These are phyloP conservation scores for Benincasa hispida DNA, from an alignment of 306 rosid species.

Conservation along the genomic window DNA sequence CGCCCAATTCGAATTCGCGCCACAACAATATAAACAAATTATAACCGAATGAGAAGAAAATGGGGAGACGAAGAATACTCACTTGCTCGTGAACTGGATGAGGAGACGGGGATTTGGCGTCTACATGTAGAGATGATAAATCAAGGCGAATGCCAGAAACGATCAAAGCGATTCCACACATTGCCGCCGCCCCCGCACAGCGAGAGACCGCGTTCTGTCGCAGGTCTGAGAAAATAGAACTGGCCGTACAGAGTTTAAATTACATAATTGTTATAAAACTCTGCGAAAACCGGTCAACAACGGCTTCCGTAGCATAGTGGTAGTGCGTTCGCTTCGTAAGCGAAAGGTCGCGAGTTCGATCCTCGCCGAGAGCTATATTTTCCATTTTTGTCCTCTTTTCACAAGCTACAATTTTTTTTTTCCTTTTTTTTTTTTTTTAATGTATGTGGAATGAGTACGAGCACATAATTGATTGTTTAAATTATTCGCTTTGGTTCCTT, in stretches of 20 bases:
- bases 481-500: too few species aligned
- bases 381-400: neutral
- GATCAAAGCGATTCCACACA: conserved; percentile 87
- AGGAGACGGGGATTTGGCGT: conserved; percentile 14
- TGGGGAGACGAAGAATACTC: neutral
- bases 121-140: conserved; percentile 21
- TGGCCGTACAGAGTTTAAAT: too few species aligned
- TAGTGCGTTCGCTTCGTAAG: conserved; percentile 94
- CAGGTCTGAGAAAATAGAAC: neutral
- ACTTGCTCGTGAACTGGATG: conserved; percentile 44
- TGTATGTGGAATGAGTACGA: too few species aligned
- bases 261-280: too few species aligned
- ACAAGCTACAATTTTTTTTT: too few species aligned
- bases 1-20: neutral
- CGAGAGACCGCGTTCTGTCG: neutral
- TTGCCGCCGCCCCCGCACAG: conserved; percentile 17
- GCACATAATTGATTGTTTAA: too few species aligned
- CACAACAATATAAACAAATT: neutral
- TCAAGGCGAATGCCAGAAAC: conserved; percentile 49
- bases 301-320: conserved; percentile 84
- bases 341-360: conserved; percentile 91
- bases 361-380: conserved; percentile 52
- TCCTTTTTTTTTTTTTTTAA: too few species aligned
- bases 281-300: too few species aligned
- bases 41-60: neutral